Percentiles rank a stretch among this genome's conserved stretches.
Evolutionary conservation across 83 land plant species (phyloP).

Genomic region (Picea abies): DNA sequence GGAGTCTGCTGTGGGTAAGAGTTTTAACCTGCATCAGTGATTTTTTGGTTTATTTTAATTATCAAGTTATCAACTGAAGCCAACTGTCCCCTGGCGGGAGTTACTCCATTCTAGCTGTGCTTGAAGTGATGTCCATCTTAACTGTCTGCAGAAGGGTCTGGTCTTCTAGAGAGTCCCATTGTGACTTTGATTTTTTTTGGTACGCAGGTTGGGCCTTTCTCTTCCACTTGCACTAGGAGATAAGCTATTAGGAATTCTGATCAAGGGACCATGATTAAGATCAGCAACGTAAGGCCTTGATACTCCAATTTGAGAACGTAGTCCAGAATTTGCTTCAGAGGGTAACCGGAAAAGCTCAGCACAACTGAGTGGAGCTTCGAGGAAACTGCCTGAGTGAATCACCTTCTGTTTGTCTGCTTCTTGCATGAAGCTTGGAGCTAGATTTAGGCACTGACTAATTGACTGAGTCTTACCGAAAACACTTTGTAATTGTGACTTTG

Average conservation of each 20-base stretch:
- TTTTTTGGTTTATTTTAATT: background rate
- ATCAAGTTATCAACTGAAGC: background rate
- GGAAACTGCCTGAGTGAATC: background rate
- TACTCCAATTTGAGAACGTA: slow-evolving; percentile 1
- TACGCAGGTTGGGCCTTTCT: background rate
- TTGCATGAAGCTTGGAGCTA: slow-evolving; percentile 6
- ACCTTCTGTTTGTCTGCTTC: background rate
- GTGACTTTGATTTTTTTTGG: background rate
- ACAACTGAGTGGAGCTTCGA: slow-evolving; percentile 15
- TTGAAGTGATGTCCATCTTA: background rate
- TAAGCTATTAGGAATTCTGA: background rate
- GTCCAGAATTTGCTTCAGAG: background rate
- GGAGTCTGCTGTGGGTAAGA: background rate
- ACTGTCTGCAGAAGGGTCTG: background rate
- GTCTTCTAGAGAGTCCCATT: slow-evolving; percentile 1
- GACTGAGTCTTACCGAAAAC: background rate
- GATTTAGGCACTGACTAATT: background rate
- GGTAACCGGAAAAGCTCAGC: slow-evolving; percentile 10
- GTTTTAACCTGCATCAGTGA: background rate
- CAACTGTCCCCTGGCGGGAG: background rate
- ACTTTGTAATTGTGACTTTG: slow-evolving; percentile 4
- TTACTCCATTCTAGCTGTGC: background rate
- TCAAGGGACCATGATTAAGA: background rate
- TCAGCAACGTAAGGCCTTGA: slow-evolving; percentile 7
- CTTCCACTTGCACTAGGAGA: background rate